Base-by-base conservation (phyloP, 2,329 filamentous ascomycete species). In the Dryadomyces quercivorus region DNA sequence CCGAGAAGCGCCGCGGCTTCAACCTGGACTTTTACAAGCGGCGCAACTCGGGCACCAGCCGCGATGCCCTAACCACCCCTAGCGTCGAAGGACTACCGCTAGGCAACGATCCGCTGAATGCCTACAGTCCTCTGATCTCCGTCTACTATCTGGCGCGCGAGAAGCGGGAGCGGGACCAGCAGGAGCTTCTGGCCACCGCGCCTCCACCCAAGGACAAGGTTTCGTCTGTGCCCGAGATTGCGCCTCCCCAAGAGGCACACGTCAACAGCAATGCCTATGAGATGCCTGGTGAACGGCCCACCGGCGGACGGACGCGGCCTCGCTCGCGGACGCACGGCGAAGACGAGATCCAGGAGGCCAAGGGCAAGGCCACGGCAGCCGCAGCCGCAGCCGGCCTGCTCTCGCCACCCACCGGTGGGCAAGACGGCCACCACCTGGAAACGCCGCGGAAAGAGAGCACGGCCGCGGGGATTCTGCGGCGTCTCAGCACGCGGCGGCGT, bases 61-160 rank as follows among this genome's bases (percentile, higher is more conserved):
- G 88, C 60, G 93, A 97, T 65, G 95, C 90, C 3, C 73, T 98
- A 59, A 81, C 78, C 5, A 85, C 84, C 1, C 85, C 88, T n/a
- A 97, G 92, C 52, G 81, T 83, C 1, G 93, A 98, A 67, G 87
- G 86, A 4, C 75, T 97, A 18, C 83, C 88, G 60, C 72, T 92
- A 38, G 90, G 90, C 12, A 81, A 80, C 55, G 93, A 98, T 64
- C 91, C 93, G 1, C 72, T 95, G 56, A 97, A 97, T 67, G 93
- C 93, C 4, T 98, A 88, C 67, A 92, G 87, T 62, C 93, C 93
- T 8, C 74, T 97, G 15, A 76, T 97, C 8, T 97, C 93, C 1
- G 85, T 98, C 15, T 98, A 98, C 69, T 95, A 95, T 63, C 78
- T 98, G 3, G 93, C 95, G n/a, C 85, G 82, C 61, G 93, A 98